These are phyloP conservation scores for Ceratobasidium sp. DNA, from an alignment of 1,284 basidiomycete genomes.

Conservation along the genomic window DNA sequence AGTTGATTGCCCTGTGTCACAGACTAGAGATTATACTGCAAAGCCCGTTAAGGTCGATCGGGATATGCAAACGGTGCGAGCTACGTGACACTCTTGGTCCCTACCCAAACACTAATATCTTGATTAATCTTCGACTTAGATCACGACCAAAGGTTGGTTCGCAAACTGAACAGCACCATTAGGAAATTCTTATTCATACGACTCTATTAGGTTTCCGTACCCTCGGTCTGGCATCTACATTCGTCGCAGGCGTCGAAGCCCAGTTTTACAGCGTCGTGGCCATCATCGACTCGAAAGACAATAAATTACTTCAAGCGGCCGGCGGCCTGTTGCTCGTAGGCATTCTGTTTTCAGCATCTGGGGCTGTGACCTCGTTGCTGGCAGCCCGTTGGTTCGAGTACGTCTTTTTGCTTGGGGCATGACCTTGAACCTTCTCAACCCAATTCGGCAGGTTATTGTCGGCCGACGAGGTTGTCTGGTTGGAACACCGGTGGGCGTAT, in stretches of 20 bases:
- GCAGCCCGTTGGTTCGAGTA: constrained; percentile 36
- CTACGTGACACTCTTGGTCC: background rate
- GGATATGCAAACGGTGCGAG: constrained; percentile 32
- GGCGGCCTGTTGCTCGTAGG: constrained; percentile 14
- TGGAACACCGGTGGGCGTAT: constrained; percentile 33
- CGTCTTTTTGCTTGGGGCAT: background rate
- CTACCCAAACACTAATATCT: background rate
- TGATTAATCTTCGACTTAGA: background rate
- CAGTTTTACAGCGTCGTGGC: constrained; percentile 25
- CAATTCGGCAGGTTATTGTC: constrained; percentile 5
- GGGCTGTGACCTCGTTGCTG: constrained; percentile 21
- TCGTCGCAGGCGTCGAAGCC: constrained; percentile 33
- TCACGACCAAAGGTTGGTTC: constrained; percentile 27
- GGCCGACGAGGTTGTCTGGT: constrained; percentile 23
- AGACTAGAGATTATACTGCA: background rate
- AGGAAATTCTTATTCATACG: background rate
- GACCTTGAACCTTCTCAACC: background rate
- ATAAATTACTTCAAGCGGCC: background rate
- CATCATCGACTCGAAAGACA: background rate
- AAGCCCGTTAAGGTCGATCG: constrained; percentile 5
- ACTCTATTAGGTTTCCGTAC: constrained; percentile 25
- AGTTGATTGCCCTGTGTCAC: background rate
- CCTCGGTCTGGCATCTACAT: constrained; percentile 31
- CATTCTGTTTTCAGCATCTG: constrained; percentile 25
- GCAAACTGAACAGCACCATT: background rate